Percentiles rank a stretch among this genome's conserved stretches.
These are phyloP conservation scores for Cerrena zonata DNA, from an alignment of 1,284 basidiomycete genomes.

Conservation along the genomic window DNA sequence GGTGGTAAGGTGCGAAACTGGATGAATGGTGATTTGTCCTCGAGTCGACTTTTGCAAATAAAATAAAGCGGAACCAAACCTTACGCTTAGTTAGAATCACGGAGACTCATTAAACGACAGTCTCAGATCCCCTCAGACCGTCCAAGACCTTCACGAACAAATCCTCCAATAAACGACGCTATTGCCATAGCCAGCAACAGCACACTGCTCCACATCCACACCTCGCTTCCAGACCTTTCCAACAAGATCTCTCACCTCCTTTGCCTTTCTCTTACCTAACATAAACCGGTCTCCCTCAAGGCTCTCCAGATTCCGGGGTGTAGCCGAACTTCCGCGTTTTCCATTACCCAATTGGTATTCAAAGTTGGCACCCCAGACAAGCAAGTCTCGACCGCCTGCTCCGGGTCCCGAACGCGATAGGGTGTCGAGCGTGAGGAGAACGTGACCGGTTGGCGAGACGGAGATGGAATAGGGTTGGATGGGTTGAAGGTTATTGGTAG, in stretches of 20 bases:
- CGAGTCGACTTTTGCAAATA: too few relatives aligned
- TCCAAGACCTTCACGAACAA: conserved; percentile 28
- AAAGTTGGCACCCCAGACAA: conserved; percentile 66
- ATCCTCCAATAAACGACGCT: conserved; percentile 76
- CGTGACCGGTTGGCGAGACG: conserved; percentile 74
- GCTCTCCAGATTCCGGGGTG: conserved; percentile 55
- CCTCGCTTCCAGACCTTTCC: conserved; percentile 64
- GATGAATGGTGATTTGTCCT: too few relatives aligned
- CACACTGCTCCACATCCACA: conserved; percentile 66
- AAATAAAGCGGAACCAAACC: too few relatives aligned
- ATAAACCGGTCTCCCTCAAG: conserved; percentile 53
- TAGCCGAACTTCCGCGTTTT: conserved; percentile 67
- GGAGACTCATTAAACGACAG: too few relatives aligned
- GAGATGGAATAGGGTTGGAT: conserved; percentile 68
- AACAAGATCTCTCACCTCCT: conserved; percentile 55
- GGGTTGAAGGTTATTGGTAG: conserved; percentile 52
- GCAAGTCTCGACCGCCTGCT: conserved; percentile 53
- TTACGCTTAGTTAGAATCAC: too few relatives aligned
- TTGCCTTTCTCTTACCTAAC: conserved; percentile 44
- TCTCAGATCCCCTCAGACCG: too few relatives aligned
- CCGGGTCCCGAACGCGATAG: conserved; percentile 40
- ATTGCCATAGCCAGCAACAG: conserved; percentile 56
- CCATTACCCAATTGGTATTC: conserved; percentile 84
- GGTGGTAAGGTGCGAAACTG: too few relatives aligned
- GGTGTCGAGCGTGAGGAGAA: conserved; percentile 73